phyloP scores from a whole-genome alignment of 805 yeast genomes.

The Pichia thaimueangensis region DNA sequence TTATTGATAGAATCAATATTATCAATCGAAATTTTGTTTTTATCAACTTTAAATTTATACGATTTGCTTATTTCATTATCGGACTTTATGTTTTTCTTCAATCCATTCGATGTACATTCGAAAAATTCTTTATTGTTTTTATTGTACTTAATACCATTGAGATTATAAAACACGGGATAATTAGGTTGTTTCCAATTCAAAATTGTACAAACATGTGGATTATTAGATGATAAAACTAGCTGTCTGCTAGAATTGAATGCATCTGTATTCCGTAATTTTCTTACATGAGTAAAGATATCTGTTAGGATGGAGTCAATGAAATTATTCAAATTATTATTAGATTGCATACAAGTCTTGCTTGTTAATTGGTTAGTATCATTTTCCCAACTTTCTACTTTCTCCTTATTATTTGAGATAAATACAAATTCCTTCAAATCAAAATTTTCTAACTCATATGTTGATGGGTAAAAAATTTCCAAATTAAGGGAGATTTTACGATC shows the following conservation, averaged over 20 bases:
- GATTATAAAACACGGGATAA: slow-evolving; percentile 84
- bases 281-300: slow-evolving; percentile 71
- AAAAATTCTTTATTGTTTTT: slow-evolving; percentile 26
- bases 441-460: slow-evolving; percentile 34
- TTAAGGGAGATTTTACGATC: slow-evolving; percentile 59
- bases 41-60: neutral
- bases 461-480: slow-evolving; percentile 73
- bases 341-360: no score
- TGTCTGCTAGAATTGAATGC: slow-evolving; percentile 43
- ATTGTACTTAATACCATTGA: slow-evolving; percentile 54
- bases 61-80: neutral
- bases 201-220: slow-evolving; percentile 86
- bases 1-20: slow-evolving; percentile 32
- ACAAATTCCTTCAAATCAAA: slow-evolving; percentile 24
- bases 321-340: slow-evolving; percentile 45
- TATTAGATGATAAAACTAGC: slow-evolving; percentile 76
- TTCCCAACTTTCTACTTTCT: slow-evolving; percentile 6
- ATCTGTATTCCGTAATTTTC: slow-evolving; percentile 35
- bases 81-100: slow-evolving; percentile 15
- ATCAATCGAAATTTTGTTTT: slow-evolving; percentile 26
- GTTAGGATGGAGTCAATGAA: slow-evolving; percentile 71
- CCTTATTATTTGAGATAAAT: slow-evolving; percentile 15
- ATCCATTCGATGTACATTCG: slow-evolving; percentile 38
- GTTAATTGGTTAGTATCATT: slow-evolving; percentile 17
- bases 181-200: slow-evolving; percentile 98